Evolutionary conservation across 1,284 basidiomycete species (phyloP).

Genomic region (Marasmius fiardii): DNA sequence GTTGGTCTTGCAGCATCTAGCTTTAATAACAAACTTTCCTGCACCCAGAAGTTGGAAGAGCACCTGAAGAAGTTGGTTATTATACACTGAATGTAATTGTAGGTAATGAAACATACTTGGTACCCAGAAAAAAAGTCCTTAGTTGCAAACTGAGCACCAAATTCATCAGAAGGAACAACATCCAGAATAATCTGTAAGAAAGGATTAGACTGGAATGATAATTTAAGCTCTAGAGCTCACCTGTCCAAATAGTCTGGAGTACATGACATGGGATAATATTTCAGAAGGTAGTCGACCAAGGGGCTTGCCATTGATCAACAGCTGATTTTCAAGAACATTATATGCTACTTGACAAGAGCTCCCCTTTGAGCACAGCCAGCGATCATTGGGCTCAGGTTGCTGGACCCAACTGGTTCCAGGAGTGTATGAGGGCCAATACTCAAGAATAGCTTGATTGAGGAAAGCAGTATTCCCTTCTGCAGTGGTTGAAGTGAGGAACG

Average conservation of each 20-base stretch:
- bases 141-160: background rate
- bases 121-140: background rate
- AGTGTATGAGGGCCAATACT: background rate
- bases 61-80: constrained; percentile 20
- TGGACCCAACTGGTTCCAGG: background rate
- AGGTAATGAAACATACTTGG: background rate
- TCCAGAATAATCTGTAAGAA: background rate
- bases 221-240: background rate
- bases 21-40: constrained; percentile 27
- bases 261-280: background rate
- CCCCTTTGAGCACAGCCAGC: background rate
- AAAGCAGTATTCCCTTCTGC: too few relatives aligned
- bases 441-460: background rate
- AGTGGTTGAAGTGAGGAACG: background rate
- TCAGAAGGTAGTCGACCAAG: background rate
- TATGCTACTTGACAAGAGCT: background rate
- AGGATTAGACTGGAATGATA: background rate
- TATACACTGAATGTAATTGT: background rate
- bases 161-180: background rate
- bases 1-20: constrained; percentile 12
- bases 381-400: background rate
- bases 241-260: background rate
- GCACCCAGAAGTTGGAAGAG: constrained; percentile 24
- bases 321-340: background rate
- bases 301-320: background rate